Evolutionary conservation across 805 yeast species (phyloP).

Genomic region (Wickerhamomyces alni): DNA sequence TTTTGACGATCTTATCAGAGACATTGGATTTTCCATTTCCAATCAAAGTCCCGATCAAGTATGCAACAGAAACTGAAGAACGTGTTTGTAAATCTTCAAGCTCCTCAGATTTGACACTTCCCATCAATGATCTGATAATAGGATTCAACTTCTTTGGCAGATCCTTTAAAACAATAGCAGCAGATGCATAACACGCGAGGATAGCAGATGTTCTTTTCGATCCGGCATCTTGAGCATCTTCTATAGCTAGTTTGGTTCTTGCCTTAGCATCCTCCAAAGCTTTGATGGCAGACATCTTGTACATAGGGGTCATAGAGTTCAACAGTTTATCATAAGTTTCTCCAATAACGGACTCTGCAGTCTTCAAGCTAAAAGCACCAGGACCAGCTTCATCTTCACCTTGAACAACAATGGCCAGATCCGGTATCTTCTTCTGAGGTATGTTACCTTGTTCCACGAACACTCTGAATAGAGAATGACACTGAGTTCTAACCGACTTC

Average conservation of each 20-base stretch:
- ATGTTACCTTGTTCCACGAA: slow-evolving; percentile 75
- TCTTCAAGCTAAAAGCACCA: slow-evolving; percentile 77
- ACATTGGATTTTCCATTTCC: slow-evolving; percentile 58
- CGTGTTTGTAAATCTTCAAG: slow-evolving; percentile 59
- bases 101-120: slow-evolving; percentile 76
- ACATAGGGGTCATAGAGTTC: slow-evolving; percentile 56
- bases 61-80: slow-evolving; percentile 64
- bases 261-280: slow-evolving; percentile 75
- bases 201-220: slow-evolving; percentile 51
- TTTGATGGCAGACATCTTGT: slow-evolving; percentile 63
- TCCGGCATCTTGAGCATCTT: slow-evolving; percentile 55
- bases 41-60: slow-evolving; percentile 55
- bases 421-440: slow-evolving; percentile 66
- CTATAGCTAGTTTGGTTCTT: slow-evolving; percentile 58
- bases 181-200: slow-evolving; percentile 71
- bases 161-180: slow-evolving; percentile 53
- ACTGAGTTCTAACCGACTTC: slow-evolving; percentile 79
- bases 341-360: slow-evolving; percentile 63
- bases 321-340: slow-evolving; percentile 64
- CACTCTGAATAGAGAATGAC: slow-evolving; percentile 73
- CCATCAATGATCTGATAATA: slow-evolving; percentile 86
- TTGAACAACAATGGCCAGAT: slow-evolving; percentile 81
- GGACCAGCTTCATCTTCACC: slow-evolving; percentile 95
- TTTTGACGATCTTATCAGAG: slow-evolving; percentile 83
- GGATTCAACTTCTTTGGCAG: slow-evolving; percentile 90